phyloP scores from a whole-genome alignment of 106 monocot genomes.

The Acanthochlamys bracteata region DNA sequence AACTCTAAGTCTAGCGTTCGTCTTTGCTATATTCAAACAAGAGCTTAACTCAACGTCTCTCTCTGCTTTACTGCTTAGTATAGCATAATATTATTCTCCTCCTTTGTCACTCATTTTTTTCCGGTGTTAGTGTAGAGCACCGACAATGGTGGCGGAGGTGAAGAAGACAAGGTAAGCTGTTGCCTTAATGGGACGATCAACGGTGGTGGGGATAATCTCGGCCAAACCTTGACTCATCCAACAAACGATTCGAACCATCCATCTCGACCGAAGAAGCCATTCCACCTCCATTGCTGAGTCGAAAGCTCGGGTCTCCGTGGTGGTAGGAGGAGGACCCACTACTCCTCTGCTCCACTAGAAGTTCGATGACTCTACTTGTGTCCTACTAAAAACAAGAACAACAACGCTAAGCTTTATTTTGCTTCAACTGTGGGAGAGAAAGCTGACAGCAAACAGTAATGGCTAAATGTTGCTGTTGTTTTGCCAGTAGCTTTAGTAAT shows the following conservation, averaged over 20 bases:
- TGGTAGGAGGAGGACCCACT: slow-evolving; percentile 35
- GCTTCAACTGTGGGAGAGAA: background rate
- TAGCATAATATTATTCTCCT: no score
- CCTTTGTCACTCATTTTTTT: no score
- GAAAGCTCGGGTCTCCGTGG: background rate
- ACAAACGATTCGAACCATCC: background rate
- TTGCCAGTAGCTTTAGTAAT: no score
- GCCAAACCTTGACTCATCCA: background rate
- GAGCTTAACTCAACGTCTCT: background rate
- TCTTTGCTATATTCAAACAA: no score
- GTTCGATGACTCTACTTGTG: slow-evolving; percentile 26
- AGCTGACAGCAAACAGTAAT: background rate
- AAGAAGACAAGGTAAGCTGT: no score
- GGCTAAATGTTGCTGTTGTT: background rate
- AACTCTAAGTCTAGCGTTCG: no score
- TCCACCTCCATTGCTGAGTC: slow-evolving; percentile 7
- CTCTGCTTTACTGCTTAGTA: background rate
- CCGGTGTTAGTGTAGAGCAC: no score
- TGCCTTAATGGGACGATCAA: no score
- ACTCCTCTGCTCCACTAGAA: slow-evolving; percentile 82
- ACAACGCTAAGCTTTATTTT: background rate
- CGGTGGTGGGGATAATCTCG: no score
- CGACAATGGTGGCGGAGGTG: no score
- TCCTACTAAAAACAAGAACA: background rate
- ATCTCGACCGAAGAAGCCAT: background rate